Conservation (phyloP, 768 basidiomycete genomes). For the Pisolithus tinctorius region DNA sequence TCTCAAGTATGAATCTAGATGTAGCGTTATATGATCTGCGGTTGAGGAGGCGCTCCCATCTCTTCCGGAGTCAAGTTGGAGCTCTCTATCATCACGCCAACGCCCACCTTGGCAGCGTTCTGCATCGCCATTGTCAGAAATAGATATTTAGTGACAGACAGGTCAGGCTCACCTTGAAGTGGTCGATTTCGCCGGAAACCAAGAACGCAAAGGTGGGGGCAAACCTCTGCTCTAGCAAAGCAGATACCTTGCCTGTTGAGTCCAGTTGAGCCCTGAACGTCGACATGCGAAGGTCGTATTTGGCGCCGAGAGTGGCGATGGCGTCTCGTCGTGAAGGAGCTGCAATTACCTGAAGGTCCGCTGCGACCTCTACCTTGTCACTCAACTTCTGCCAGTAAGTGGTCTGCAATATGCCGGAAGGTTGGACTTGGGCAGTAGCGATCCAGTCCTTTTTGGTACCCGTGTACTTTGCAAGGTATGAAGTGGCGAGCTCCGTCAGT, state of each 20-base stretch:
- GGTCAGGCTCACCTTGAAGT: conserved; percentile 72
- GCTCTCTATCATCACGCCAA: conserved; percentile 97
- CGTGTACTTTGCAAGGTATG: conserved; percentile 79
- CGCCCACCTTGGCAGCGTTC: conserved; percentile 92
- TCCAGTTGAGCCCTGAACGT: conserved; percentile 95
- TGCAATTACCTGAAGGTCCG: conserved; percentile 81
- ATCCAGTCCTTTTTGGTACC: conserved; percentile 75
- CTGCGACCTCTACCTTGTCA: conserved; percentile 96
- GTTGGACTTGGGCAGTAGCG: conserved; percentile 85
- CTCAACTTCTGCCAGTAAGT: conserved; percentile 96
- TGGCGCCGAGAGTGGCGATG: conserved; percentile 88
- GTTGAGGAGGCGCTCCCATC: conserved; percentile 59
- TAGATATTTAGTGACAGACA: background rate
- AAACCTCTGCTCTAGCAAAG: conserved; percentile 91
- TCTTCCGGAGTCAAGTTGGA: conserved; percentile 75
- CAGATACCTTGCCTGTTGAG: conserved; percentile 91
- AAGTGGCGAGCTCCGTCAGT: conserved; percentile 60
- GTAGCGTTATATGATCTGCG: conserved; percentile 29
- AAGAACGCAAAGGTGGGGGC: conserved; percentile 93
- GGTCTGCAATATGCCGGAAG: conserved; percentile 75
- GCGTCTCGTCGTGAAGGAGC: conserved; percentile 82
- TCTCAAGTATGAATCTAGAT: conserved; percentile 22
- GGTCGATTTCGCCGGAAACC: conserved; percentile 95
- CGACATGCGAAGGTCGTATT: conserved; percentile 91
- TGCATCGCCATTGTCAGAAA: conserved; percentile 24